Evolutionary conservation across 2,329 filamentous ascomycete genomes (phyloP).

Genomic region (Diplocarpon rosae): DNA sequence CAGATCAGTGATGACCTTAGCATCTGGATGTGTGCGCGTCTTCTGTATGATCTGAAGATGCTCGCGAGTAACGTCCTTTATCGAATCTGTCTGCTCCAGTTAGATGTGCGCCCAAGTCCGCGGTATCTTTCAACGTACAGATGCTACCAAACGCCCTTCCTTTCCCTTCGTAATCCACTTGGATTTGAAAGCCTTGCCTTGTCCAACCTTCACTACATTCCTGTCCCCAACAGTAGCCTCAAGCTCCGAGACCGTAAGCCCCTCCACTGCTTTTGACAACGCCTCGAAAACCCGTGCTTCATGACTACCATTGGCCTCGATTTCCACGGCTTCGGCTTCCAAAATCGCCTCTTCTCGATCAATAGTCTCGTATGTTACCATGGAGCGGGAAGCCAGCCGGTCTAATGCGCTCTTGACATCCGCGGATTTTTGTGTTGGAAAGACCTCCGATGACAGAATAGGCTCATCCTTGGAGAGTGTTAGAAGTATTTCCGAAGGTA

Average conservation of each 20-base stretch:
- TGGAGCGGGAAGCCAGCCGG: conserved; percentile 69
- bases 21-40: conserved; percentile 56
- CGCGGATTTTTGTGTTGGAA: conserved; percentile 53
- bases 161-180: conserved; percentile 58
- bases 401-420: conserved; percentile 82
- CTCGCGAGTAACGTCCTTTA: conserved; percentile 68
- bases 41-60: conserved; percentile 64
- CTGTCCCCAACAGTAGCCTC: conserved; percentile 61
- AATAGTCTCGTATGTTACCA: conserved; percentile 76
- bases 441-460: conserved; percentile 57
- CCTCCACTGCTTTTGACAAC: conserved; percentile 60
- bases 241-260: conserved; percentile 68
- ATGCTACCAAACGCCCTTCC: conserved; percentile 42
- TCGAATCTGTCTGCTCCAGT: conserved; percentile 48
- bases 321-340: conserved; percentile 62
- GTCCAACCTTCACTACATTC: conserved; percentile 69
- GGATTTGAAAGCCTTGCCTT: conserved; percentile 84
- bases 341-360: conserved; percentile 69
- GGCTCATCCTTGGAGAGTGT: conserved; percentile 52
- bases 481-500: conserved; percentile 54
- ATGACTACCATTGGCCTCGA: conserved; percentile 66
- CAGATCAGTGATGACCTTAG: conserved; percentile 68
- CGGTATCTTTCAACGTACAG: conserved; percentile 30
- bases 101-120: neutral
- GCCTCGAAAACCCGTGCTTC: conserved; percentile 76